Base-by-base conservation (phyloP, 2,329 filamentous ascomycete genomes). In the Calonectria hongkongensis region DNA sequence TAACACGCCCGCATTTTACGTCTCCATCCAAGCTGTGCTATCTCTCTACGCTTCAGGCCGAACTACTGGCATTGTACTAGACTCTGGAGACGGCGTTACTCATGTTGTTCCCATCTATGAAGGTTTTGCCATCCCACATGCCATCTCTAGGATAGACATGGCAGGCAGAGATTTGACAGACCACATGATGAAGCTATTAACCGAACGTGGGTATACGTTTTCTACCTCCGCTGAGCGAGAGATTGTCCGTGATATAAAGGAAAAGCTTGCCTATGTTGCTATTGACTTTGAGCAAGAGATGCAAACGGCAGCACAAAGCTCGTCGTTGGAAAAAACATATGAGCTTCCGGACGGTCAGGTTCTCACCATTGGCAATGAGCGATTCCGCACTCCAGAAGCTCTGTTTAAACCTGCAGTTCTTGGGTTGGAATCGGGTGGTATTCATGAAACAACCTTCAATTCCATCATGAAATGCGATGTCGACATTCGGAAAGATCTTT, bases 391-490 rank as follows among this genome's bases (percentile, higher is more conserved):
- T 87, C 97, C 97, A 81, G 97, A 99, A 91, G 96, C 97, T 88
- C 94, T 99, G 84, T 99, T 99, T 96, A 95, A 98, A 92, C 97
- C 97, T 85, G 97, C 94, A 80, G 96, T 98, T 82, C 91, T 99
- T 82, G 97, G 97, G 93, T 96, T 98, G 84, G 97, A 99, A 90
- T 95, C 93, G 88, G 96, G 96, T 85, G 97, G 97, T 89, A 98
- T 99, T 89, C 97, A 98, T 91, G 96, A 98, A 86, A 98, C 96
- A 86, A 98, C 97, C 83, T 98, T 98, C 95, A 98, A 98, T 94
- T 98, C 97, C 84, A 98, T 99, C 94, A 98, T 98, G 95, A 99
- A 99, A 94, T 98, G 97, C 89, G 97, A 99, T 89, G 96, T 99
- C 88, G 97, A 99, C 88, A 97, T 99, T 89, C 95, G 97, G 91